Conservation (phyloP, 441 rosid genomes). For the Adansonia gregorii region DNA sequence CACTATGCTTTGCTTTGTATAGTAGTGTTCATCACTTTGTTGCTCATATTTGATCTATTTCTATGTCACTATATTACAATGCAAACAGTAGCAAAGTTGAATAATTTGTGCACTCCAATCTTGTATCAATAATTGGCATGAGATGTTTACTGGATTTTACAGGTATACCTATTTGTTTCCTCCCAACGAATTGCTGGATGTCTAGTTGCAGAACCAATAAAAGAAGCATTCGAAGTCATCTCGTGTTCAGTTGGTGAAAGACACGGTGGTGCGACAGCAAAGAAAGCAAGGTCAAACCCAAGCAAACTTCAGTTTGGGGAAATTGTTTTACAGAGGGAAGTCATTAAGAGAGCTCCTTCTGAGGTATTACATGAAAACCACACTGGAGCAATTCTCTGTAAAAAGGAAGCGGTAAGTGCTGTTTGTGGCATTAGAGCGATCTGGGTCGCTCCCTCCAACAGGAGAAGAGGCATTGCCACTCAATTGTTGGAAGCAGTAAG, state of each 20-base stretch:
- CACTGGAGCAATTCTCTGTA: constrained; percentile 57
- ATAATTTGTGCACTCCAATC: background rate
- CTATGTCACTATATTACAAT: background rate
- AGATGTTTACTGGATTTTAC: constrained; percentile 28
- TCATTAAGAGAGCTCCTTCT: constrained; percentile 39
- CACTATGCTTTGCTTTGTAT: background rate
- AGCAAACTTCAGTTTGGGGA: constrained; percentile 69
- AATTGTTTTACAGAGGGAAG: constrained; percentile 61
- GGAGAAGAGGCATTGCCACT: constrained; percentile 78
- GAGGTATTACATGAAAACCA: constrained; percentile 32
- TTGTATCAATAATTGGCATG: background rate
- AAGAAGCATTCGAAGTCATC: constrained; percentile 69
- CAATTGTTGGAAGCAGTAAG: constrained; percentile 73
- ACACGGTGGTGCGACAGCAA: constrained; percentile 23
- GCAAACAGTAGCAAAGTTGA: background rate
- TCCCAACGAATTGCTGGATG: constrained; percentile 70
- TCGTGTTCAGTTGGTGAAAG: constrained; percentile 39
- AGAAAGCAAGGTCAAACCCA: constrained; percentile 40
- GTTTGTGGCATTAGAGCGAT: constrained; percentile 83
- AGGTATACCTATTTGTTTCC: constrained; percentile 70
- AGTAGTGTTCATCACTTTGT: background rate
- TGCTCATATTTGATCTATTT: background rate
- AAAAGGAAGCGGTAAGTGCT: constrained; percentile 56
- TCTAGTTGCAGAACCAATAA: constrained; percentile 74
- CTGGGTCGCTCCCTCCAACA: constrained; percentile 83